phyloP scores from a whole-genome alignment of 805 yeast species.

The Metschnikowia noctiluminum region DNA sequence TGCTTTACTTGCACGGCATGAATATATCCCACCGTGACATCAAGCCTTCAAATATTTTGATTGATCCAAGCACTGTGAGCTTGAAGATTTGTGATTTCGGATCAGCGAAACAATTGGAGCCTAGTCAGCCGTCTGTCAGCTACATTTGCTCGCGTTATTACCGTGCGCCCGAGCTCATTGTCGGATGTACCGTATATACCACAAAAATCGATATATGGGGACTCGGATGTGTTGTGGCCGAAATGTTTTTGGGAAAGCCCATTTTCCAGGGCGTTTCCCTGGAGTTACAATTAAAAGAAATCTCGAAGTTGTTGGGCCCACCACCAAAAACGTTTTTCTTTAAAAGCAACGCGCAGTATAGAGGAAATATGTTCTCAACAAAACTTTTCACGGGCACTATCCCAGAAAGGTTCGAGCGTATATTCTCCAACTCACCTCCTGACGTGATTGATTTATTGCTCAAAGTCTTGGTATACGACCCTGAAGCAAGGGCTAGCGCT shows the following conservation, averaged over 20 bases:
- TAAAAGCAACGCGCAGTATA: constrained; percentile 70
- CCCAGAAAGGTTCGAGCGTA: constrained; percentile 45
- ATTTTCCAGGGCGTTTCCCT: constrained; percentile 95
- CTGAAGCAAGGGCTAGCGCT: constrained; percentile 77
- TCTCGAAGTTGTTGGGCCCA: constrained; percentile 86
- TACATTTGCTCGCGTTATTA: constrained; percentile 95
- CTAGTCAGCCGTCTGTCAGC: constrained; percentile 83
- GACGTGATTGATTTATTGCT: constrained; percentile 83
- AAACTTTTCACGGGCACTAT: constrained; percentile 57
- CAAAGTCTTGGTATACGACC: constrained; percentile 84
- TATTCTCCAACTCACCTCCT: constrained; percentile 67
- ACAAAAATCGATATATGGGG: constrained; percentile 98
- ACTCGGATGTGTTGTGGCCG: constrained; percentile 93
- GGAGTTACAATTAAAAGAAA: constrained; percentile 81
- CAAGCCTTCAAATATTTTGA: constrained; percentile 77
- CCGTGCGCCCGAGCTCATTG: constrained; percentile 92
- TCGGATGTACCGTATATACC: constrained; percentile 84
- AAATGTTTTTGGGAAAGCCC: constrained; percentile 87
- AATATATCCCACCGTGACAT: constrained; percentile 83
- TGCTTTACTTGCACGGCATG: constrained; percentile 76
- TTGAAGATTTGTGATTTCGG: constrained; percentile 85
- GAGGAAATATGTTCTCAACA: constrained; percentile 69
- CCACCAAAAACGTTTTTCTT: constrained; percentile 69
- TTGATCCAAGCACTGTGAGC: constrained; percentile 63
- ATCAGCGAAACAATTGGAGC: constrained; percentile 74